Conservation (phyloP, 805 yeast species). For the Debaryomyces castellii region DNA sequence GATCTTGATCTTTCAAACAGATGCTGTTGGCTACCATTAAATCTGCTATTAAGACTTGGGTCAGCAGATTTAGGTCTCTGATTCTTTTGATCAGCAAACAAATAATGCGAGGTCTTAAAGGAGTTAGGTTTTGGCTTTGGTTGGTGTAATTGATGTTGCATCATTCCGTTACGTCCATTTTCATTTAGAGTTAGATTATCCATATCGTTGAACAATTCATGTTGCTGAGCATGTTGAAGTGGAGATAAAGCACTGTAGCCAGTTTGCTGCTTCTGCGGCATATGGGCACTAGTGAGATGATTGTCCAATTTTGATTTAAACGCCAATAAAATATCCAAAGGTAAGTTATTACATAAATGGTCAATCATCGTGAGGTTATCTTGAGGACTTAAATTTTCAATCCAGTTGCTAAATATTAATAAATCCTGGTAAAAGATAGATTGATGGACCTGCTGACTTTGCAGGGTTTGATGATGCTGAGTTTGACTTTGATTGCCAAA, state of each 20-base stretch:
- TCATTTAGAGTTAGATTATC: conserved; percentile 14
- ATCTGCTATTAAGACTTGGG: conserved; percentile 28
- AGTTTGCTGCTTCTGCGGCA: conserved; percentile 1
- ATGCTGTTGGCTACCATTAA: conserved; percentile 9
- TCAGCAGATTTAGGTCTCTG: conserved; percentile 49
- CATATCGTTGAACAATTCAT: conserved; percentile 16
- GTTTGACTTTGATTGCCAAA: conserved; percentile 11
- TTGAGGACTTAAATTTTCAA: conserved; percentile 47
- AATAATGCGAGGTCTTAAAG: conserved; percentile 15
- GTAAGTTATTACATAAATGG: conserved; percentile 48
- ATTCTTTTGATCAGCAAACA: conserved; percentile 17
- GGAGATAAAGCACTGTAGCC: conserved; percentile 8
- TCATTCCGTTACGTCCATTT: conserved; percentile 4
- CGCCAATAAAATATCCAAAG: conserved; percentile 51
- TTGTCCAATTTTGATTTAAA: conserved; percentile 48
- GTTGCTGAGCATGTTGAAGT: conserved; percentile 9
- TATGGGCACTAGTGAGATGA: conserved; percentile 21
- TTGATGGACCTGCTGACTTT: conserved; percentile 14
- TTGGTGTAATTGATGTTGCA: conserved; percentile 26
- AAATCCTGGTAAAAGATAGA: conserved; percentile 50
- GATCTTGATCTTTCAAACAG: conserved; percentile 34
- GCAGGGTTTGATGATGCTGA: conserved; percentile 9
- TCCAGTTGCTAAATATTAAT: conserved; percentile 50
- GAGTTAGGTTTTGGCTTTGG: conserved; percentile 41
- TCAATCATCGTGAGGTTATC: conserved; percentile 56